Conservation (phyloP, 768 basidiomycete genomes). For the Phylloporus scabripes region DNA sequence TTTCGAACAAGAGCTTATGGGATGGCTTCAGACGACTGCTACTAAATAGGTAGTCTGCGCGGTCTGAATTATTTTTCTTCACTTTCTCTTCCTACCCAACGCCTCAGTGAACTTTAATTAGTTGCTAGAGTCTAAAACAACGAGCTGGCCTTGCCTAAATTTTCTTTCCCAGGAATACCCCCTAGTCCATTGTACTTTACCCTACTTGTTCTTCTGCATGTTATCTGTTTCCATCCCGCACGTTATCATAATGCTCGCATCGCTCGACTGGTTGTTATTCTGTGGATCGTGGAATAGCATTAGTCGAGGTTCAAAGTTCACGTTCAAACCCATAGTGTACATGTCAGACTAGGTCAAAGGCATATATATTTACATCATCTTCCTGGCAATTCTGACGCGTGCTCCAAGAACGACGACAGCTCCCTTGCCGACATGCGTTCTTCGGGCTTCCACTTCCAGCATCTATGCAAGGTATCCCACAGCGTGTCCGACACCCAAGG, state of each 20-base stretch:
- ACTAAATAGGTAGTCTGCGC: constrained; percentile 24
- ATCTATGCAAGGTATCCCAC: constrained; percentile 42
- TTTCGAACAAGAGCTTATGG: constrained; percentile 34
- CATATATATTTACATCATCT: neutral
- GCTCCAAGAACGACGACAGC: constrained; percentile 21
- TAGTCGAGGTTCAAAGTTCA: neutral
- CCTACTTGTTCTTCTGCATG: constrained; percentile 30
- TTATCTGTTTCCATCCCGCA: constrained; percentile 34
- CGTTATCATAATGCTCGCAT: constrained; percentile 36
- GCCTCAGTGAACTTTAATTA: constrained; percentile 18
- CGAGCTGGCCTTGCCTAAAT: constrained; percentile 35
- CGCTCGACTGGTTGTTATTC: constrained; percentile 25
- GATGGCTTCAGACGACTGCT: constrained; percentile 34
- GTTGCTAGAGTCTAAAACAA: constrained; percentile 26
- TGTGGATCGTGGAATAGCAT: constrained; percentile 6
- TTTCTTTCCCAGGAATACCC: constrained; percentile 31
- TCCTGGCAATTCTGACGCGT: constrained; percentile 1
- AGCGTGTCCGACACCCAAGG: constrained; percentile 42
- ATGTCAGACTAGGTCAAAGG: constrained; percentile 1
- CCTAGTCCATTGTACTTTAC: constrained; percentile 39
- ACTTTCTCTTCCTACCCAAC: constrained; percentile 7
- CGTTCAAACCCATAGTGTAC: constrained; percentile 1
- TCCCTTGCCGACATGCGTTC: constrained; percentile 39
- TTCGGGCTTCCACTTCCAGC: constrained; percentile 40
- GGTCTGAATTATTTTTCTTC: constrained; percentile 9